A percentile compares a stretch with the other conserved stretches of the same genome.
Conservation (phyloP, 768 basidiomycete species). For the Tephrocybe sp. region DNA sequence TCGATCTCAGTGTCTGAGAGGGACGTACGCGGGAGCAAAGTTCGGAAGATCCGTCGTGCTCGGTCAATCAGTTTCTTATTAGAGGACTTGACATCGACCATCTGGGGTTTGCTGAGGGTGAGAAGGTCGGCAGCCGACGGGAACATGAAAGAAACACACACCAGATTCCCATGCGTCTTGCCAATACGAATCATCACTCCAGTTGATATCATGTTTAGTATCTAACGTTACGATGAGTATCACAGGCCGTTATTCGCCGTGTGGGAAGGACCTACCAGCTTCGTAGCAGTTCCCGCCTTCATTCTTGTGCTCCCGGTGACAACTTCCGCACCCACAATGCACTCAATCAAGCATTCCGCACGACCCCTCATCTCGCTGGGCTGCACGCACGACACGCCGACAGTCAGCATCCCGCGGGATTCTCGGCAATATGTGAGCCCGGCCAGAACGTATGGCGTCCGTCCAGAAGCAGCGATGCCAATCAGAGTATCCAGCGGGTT, state of each 20-base stretch:
- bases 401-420: conserved; percentile 22
- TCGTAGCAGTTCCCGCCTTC: conserved; percentile 38
- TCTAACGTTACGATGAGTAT: conserved; percentile 15
- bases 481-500: conserved; percentile 27
- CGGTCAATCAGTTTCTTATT: conserved; percentile 30
- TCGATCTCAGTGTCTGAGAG: conserved; percentile 27
- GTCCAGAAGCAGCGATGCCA: conserved; percentile 33
- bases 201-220: conserved; percentile 37
- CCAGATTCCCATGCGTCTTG: conserved; percentile 35
- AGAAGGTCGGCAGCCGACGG: not conserved
- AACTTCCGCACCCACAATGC: conserved; percentile 30
- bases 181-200: conserved; percentile 33
- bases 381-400: conserved; percentile 29
- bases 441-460: conserved; percentile 35
- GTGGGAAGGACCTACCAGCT: conserved; percentile 24
- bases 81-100: conserved; percentile 32
- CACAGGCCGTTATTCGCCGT: not conserved
- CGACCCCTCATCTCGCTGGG: conserved; percentile 26
- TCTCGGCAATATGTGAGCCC: conserved; percentile 25
- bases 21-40: conserved; percentile 19
- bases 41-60: conserved; percentile 30
- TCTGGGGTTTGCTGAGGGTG: conserved; percentile 17
- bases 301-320: conserved; percentile 34
- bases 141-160: conserved; percentile 9
- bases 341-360: conserved; percentile 28